These are phyloP conservation scores for Pilatotrama ljubarskyi DNA, from an alignment of 768 basidiomycete species.

Conservation along the genomic window DNA sequence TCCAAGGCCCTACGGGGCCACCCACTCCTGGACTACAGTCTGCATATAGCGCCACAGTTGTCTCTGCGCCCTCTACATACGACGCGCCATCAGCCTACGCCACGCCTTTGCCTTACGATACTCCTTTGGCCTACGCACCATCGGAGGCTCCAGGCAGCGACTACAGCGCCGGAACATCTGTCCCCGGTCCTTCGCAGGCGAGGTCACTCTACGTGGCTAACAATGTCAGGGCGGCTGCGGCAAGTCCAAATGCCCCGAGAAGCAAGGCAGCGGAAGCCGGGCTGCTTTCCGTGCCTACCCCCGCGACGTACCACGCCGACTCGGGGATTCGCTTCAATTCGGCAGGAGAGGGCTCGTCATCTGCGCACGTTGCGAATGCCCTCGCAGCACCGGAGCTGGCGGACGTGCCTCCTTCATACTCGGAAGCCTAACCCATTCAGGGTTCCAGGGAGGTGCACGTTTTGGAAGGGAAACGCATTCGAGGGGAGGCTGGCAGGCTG, in stretches of 20 bases:
- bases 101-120: not conserved
- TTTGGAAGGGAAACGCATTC: too few species aligned
- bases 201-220: conserved; percentile 4
- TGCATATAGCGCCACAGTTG: not conserved
- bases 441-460: too few species aligned
- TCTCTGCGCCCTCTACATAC: not conserved
- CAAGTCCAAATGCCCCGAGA: conserved; percentile 13
- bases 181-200: not conserved
- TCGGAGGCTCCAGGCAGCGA: conserved; percentile 16
- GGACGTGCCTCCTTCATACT: conserved; percentile 7
- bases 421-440: not conserved
- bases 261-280: conserved; percentile 26
- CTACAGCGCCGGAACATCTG: conserved; percentile 3
- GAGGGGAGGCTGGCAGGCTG: too few species aligned
- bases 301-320: conserved; percentile 22
- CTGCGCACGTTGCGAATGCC: not conserved
- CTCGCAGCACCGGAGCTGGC: conserved; percentile 1
- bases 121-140: not conserved
- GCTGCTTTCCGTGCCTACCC: conserved; percentile 16
- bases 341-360: conserved; percentile 11
- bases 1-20: not conserved
- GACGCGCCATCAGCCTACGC: not conserved
- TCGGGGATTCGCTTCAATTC: conserved; percentile 21
- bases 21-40: not conserved
- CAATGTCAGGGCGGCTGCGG: not conserved